These are phyloP conservation scores for Ceriops tagal DNA, from an alignment of 345 rosid genomes.

Conservation along the genomic window DNA sequence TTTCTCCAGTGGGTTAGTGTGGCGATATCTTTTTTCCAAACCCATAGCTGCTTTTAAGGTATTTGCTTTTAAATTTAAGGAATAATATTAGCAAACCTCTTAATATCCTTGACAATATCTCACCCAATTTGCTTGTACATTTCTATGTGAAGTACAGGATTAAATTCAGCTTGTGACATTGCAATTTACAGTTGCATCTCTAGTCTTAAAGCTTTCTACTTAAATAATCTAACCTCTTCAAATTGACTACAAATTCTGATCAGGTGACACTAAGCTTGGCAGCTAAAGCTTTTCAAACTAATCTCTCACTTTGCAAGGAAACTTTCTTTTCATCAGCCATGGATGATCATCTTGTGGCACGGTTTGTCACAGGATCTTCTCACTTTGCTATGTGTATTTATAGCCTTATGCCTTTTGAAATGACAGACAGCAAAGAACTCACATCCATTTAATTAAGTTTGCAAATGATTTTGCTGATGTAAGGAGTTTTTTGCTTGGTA, in stretches of 20 bases:
- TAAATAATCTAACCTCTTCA: background rate
- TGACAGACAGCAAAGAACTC: constrained; percentile 2
- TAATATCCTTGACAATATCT: background rate
- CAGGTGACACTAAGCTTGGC: constrained; percentile 91
- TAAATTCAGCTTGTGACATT: constrained; percentile 2
- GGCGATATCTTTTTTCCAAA: constrained; percentile 86
- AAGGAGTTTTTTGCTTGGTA: background rate
- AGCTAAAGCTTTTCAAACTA: constrained; percentile 80
- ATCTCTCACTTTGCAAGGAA: constrained; percentile 76
- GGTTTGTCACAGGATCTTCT: constrained; percentile 38
- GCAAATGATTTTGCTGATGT: background rate
- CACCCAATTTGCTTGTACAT: background rate
- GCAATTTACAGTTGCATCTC: background rate
- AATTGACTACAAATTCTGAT: constrained; percentile 11
- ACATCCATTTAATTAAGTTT: background rate
- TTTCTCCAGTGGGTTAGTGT: constrained; percentile 62
- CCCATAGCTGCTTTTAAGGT: constrained; percentile 90
- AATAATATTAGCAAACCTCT: background rate
- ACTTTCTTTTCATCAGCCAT: constrained; percentile 74
- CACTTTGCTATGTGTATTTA: background rate
- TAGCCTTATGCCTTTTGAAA: constrained; percentile 16
- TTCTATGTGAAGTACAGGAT: background rate
- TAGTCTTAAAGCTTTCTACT: background rate
- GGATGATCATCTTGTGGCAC: constrained; percentile 69
- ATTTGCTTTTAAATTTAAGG: constrained; percentile 12